Evolutionary conservation across 257 asterid genomes (phyloP), one percentile per base, ranked within the genome.

Genomic region (Fraxinus anomala): DNA sequence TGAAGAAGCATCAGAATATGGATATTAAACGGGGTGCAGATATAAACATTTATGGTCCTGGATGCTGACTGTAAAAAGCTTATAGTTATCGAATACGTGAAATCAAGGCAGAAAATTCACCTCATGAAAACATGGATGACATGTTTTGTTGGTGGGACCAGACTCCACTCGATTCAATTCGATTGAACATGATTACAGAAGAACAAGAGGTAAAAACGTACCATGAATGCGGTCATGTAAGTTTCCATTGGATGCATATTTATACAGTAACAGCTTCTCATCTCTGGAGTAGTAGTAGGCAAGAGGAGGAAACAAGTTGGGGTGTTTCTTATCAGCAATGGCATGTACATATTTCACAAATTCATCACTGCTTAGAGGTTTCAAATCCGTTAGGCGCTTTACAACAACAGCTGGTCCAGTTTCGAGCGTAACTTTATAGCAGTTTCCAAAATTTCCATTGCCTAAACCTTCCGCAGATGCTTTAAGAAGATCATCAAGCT

Each of bases 401-500:
- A 93, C 97, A 4, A 91, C 97, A 63, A 93, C 88, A 9, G 68
- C 89, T 8, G 72, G 78, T 42, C 94, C 94, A 6, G 67, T 54
- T 23, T 83, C 96, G 44, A 90, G 72, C 88, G 84, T 61, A 11
- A 94, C 91, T 83, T 85, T 91, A 24, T 93, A 93, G 76, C 96
- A 93, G 71, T 87, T 90, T 6, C 97, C 97, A 72, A 93, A 91
- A 69, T 84, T 91, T 3, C 96, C 97, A 36, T 82, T 81, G 1
- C 96, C 96, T 28, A 93, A 80, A 19, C 97, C 97, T 73, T 91
- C 97, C 0, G 97, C 97, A 2, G 97, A 90, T 3, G 97, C 94
- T 74, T 83, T 88, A 47, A 93, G 72, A 67, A 93, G 85, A 77
- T 93, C 94, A 19, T 89, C 97, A 0, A 91, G 88, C 76, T 89